Evolutionary conservation across 805 yeast genomes (phyloP).

Genomic region (Suhomyces xylopsoci): DNA sequence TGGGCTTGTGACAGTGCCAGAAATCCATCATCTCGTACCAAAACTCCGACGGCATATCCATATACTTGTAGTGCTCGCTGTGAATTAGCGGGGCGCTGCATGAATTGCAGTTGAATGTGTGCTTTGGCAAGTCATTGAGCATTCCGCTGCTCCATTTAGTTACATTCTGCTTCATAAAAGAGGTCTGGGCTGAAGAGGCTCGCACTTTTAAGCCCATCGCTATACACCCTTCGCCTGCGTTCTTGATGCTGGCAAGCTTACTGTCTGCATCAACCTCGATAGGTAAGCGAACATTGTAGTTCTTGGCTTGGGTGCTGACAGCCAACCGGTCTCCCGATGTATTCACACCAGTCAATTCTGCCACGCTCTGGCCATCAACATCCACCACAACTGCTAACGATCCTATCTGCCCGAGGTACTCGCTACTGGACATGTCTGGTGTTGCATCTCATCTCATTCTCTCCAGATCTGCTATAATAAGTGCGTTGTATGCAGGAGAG

Average conservation of each 20-base stretch:
- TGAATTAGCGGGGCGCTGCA: constrained; percentile 31
- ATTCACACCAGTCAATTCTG: neutral
- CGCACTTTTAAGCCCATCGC: neutral
- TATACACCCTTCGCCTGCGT: neutral
- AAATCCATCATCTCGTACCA: constrained; percentile 97
- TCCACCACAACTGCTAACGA: constrained; percentile 7
- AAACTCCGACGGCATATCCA: constrained; percentile 82
- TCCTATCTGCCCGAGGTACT: constrained; percentile 7
- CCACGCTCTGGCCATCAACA: neutral
- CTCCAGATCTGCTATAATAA: neutral
- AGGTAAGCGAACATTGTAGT: neutral
- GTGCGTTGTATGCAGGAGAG: neutral
- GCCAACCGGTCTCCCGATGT: neutral
- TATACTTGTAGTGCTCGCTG: constrained; percentile 32
- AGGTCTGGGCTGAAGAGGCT: neutral
- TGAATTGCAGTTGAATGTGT: constrained; percentile 17
- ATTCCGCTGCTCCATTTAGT: constrained; percentile 32
- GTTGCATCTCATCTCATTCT: neutral
- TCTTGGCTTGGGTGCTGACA: neutral
- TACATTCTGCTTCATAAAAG: constrained; percentile 6
- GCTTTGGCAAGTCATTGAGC: neutral
- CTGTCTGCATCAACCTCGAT: neutral
- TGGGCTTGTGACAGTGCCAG: constrained; percentile 95
- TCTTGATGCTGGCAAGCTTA: neutral
- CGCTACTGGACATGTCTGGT: constrained; percentile 7